Base-by-base conservation (phyloP, 192 early-diverging fungal genomes). In the Coemansia sp. region DNA sequence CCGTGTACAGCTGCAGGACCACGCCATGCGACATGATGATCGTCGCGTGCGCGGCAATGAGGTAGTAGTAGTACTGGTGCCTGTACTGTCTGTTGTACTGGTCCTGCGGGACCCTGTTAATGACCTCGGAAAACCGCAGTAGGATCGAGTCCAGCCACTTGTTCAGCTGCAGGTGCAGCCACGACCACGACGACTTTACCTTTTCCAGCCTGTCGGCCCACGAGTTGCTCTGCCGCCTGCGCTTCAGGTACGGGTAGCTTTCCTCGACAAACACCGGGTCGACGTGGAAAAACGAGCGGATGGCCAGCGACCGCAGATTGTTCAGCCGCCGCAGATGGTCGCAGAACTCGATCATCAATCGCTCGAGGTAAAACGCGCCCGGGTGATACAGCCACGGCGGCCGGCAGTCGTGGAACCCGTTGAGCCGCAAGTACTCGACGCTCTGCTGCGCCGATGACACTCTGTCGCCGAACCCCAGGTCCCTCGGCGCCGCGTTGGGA, bases 11-110 rank as follows among this genome's bases (percentile, higher is more conserved):
- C 68, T 80, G 71, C 47, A 80, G 71, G 14, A 80, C 60, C 18
- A 74, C 77, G 34, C 71, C 71, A 20, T 80, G 77, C 28, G 77
- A 70, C 77, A 80, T 80, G 47, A 80, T 80, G 58, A 80, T 80
- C 7, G 77, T 65, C 3, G 77, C 66, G 34, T 80, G 77, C n/a
- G 77, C 77, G 2, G 77, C 77, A 54, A 80, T 70, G 32, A 80
- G 46, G n/a, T 80, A 80, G 53, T 80, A 80, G 62, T 80, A 80
- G 55, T 78, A 78, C 66, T 78, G 75, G 69, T 78, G 75, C 18
- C 77, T 63, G 47, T 80, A 80, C 65, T 68, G 71, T 16, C 77
- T 64, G 65, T 68, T 80, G 55, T 68, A 80, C 47, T 60, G 65
- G n/a, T 70, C 71, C 13, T 68, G 48, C 27, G 77, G 49, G 50